These are phyloP conservation scores for Argentina anserina DNA, from an alignment of 306 rosid genomes.

Conservation along the genomic window DNA sequence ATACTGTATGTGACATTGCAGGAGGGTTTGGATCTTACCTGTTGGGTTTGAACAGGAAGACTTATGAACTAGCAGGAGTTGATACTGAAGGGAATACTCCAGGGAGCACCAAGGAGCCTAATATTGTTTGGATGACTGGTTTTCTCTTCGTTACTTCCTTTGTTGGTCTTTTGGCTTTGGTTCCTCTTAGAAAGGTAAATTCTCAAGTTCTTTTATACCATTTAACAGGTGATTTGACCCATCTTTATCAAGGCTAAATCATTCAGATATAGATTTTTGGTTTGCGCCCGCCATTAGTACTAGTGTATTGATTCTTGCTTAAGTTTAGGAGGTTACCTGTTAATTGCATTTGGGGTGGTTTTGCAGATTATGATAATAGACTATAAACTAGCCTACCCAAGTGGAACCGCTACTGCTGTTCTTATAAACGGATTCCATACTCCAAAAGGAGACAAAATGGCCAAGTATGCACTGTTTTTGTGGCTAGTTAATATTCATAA, in stretches of 20 bases:
- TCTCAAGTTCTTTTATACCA: constrained; percentile 15
- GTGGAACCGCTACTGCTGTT: constrained; percentile 99
- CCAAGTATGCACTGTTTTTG: constrained; percentile 54
- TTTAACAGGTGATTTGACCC: constrained; percentile 7
- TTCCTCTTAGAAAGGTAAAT: constrained; percentile 88
- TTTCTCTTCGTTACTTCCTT: constrained; percentile 88
- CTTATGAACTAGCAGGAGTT: constrained; percentile 83
- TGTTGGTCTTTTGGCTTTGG: constrained; percentile 90
- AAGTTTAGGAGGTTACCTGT: not conserved
- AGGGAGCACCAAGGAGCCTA: constrained; percentile 83
- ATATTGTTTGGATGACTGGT: constrained; percentile 86
- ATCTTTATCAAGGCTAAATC: not conserved
- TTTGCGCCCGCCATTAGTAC: not conserved
- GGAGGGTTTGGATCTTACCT: constrained; percentile 99
- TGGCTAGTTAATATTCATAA: not conserved
- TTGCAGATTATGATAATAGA: constrained; percentile 92
- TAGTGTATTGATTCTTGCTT: not conserved
- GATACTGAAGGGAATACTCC: constrained; percentile 72
- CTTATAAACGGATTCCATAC: constrained; percentile 97
- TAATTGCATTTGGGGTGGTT: constrained; percentile 27
- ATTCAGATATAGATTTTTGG: not conserved
- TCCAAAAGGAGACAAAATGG: constrained; percentile 74
- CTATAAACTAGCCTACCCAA: constrained; percentile 83
- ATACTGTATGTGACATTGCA: constrained; percentile 33
- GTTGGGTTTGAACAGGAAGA: constrained; percentile 70